These are phyloP conservation scores for Akanthomyces muscarius DNA, from an alignment of 2,329 filamentous ascomycete genomes.

Conservation along the genomic window DNA sequence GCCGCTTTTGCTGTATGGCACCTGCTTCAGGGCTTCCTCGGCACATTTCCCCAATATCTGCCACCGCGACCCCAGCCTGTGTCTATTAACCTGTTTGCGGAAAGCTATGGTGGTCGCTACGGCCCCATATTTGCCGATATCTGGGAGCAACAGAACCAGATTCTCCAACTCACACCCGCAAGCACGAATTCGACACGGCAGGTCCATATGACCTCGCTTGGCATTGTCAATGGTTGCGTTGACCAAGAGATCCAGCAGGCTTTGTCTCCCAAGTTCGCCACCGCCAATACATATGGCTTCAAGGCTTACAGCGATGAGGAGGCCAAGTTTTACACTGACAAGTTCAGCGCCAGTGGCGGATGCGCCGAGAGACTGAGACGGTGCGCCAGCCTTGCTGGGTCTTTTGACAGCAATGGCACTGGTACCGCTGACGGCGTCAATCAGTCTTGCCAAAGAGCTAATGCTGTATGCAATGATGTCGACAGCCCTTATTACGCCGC, in stretches of 20 bases:
- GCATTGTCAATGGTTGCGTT: slow-evolving; percentile 68
- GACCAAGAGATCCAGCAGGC: slow-evolving; percentile 60
- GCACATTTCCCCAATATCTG: slow-evolving; percentile 55
- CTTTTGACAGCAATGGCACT: slow-evolving; percentile 37
- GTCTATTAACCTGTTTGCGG: slow-evolving; percentile 62
- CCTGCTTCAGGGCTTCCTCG: slow-evolving; percentile 58
- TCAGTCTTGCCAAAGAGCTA: slow-evolving; percentile 50
- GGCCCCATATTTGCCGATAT: slow-evolving; percentile 59
- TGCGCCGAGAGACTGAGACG: slow-evolving; percentile 50
- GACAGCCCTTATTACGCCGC: slow-evolving; percentile 53
- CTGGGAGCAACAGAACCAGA: slow-evolving; percentile 59
- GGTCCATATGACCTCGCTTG: slow-evolving; percentile 58
- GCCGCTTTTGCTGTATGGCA: slow-evolving; percentile 62
- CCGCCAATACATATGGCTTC: slow-evolving; percentile 64
- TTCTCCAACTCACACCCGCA: slow-evolving; percentile 46
- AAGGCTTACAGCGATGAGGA: slow-evolving; percentile 50
- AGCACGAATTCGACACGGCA: slow-evolving; percentile 50
- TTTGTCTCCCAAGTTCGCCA: slow-evolving; percentile 53
- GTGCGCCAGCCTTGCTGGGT: slow-evolving; percentile 44
- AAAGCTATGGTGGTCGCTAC: slow-evolving; percentile 69
- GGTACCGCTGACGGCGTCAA: slow-evolving; percentile 38
- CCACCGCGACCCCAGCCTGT: slow-evolving; percentile 45
- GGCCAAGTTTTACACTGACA: slow-evolving; percentile 42
- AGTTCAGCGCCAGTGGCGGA: slow-evolving; percentile 34
- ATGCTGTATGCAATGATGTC: slow-evolving; percentile 43